These are phyloP conservation scores for Chaetomidium leptoderma DNA, from an alignment of 495 filamentous ascomycete genomes.

Conservation along the genomic window DNA sequence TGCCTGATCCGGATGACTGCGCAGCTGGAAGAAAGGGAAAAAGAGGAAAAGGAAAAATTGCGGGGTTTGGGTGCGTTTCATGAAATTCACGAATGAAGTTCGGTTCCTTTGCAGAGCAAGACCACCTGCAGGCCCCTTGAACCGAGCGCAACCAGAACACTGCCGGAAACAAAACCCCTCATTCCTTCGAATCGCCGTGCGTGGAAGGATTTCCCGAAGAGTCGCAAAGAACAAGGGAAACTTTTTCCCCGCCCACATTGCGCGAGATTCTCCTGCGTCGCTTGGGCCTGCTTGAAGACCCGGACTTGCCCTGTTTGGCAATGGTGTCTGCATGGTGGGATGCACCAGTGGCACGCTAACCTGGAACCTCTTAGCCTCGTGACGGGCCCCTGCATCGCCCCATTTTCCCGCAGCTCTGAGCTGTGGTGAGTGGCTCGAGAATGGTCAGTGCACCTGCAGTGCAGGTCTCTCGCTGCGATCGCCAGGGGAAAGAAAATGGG, in stretches of 20 bases:
- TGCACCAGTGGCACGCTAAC: not conserved
- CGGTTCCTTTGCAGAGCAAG: too few relatives aligned
- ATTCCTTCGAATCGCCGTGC: not conserved
- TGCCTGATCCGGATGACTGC: too few relatives aligned
- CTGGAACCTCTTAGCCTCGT: not conserved
- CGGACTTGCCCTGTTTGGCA: not conserved
- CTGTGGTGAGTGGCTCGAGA: not conserved
- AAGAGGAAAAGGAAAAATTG: too few relatives aligned
- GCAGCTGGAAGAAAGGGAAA: too few relatives aligned
- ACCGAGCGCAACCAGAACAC: not conserved
- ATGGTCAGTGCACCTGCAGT: conserved; percentile 3
- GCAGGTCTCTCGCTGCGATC: conserved; percentile 5
- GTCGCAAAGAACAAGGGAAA: not conserved
- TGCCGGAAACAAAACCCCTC: not conserved
- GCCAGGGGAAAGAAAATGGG: conserved; percentile 14
- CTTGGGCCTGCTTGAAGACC: not conserved
- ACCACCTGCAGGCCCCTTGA: too few relatives aligned
- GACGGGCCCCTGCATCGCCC: conserved; percentile 9
- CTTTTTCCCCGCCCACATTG: not conserved
- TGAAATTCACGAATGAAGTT: too few relatives aligned
- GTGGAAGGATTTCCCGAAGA: not conserved
- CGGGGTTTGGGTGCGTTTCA: too few relatives aligned
- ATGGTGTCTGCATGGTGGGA: not conserved
- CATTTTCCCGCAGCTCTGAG: not conserved
- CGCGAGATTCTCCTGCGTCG: conserved; percentile 10